Evolutionary conservation across 768 basidiomycete genomes (phyloP).

Genomic region (Candolleomyces aberdarensis): DNA sequence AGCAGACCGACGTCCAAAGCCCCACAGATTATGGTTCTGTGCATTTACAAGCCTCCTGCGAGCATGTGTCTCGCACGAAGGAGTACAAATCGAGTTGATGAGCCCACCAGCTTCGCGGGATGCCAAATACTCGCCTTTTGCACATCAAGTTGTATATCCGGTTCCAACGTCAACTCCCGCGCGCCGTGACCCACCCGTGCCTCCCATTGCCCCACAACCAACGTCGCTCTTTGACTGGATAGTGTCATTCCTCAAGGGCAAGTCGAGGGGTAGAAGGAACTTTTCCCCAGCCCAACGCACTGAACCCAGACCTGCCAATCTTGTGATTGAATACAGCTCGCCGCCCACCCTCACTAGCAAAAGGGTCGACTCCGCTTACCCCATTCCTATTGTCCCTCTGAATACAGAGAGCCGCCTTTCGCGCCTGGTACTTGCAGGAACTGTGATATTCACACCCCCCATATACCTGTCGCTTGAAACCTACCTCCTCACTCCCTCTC

Average conservation of each 20-base stretch:
- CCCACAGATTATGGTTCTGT: background rate
- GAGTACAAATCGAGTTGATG: background rate
- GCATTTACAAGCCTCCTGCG: background rate
- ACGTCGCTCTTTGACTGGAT: background rate
- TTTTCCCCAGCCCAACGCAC: too few relatives aligned
- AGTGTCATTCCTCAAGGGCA: too few relatives aligned
- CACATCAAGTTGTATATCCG: background rate
- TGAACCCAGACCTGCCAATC: too few relatives aligned
- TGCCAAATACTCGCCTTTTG: background rate
- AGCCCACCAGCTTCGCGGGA: background rate
- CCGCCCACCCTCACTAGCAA: too few relatives aligned
- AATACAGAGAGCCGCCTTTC: too few relatives aligned
- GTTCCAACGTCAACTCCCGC: background rate
- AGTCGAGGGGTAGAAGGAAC: too few relatives aligned
- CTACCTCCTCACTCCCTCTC: background rate
- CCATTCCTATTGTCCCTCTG: too few relatives aligned
- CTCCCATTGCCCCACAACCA: background rate
- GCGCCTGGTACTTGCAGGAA: too few relatives aligned
- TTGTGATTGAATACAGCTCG: too few relatives aligned
- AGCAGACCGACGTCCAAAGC: background rate
- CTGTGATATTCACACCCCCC: too few relatives aligned
- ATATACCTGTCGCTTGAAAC: background rate
- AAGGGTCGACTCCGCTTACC: too few relatives aligned
- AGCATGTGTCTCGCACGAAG: background rate
- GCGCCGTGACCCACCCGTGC: background rate